Conservation (phyloP, 2,329 filamentous ascomycete species). For the Phialocephala sp. region DNA sequence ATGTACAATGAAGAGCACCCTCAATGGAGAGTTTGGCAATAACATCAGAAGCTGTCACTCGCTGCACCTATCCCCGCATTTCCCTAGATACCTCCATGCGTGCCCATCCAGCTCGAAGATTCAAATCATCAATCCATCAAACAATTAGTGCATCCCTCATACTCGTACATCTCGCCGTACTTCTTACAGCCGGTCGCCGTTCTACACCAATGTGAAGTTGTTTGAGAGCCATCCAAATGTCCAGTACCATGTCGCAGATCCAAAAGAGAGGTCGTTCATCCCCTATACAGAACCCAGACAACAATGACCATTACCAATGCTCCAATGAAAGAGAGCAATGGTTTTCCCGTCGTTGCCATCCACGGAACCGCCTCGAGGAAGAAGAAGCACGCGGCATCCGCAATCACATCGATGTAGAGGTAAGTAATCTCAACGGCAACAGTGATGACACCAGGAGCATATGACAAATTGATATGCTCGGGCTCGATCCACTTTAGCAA, state of each 20-base stretch:
- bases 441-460: conserved; percentile 7
- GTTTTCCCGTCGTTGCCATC: conserved; percentile 1
- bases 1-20: neutral
- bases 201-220: neutral
- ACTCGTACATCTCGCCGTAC: neutral
- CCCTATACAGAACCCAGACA: neutral
- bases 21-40: neutral
- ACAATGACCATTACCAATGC: neutral
- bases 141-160: neutral
- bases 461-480: conserved; percentile 3
- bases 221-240: neutral
- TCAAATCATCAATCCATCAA: neutral
- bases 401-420: conserved; percentile 2
- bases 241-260: neutral
- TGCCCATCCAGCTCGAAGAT: neutral
- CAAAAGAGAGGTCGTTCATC: neutral
- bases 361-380: neutral
- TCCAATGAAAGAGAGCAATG: neutral
- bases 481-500: conserved; percentile 1
- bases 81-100: neutral
- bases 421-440: neutral
- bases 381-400: neutral
- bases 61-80: neutral
- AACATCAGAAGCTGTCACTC: neutral
- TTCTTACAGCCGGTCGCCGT: neutral